Conservation (phyloP, 208 protist genomes). For the Acanthamoeba divionensis region DNA sequence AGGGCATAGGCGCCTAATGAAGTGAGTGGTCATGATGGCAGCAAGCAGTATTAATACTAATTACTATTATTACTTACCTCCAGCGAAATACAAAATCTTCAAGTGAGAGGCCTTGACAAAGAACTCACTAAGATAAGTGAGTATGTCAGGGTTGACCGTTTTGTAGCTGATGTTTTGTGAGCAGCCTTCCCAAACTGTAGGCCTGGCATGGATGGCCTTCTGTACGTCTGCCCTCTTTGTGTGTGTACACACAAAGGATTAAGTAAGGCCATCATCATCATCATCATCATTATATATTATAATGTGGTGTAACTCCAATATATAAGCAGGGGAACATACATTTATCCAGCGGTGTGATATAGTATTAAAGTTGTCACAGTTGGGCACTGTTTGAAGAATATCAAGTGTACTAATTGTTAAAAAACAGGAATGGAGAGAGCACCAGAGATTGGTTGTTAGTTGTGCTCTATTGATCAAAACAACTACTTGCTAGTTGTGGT, state of each 20-base stretch:
- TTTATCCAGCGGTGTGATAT: slow-evolving; percentile 12
- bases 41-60: no score
- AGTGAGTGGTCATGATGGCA: background rate
- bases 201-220: slow-evolving; percentile 71
- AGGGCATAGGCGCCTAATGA: background rate
- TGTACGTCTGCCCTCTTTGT: slow-evolving; percentile 62
- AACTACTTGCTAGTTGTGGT: background rate
- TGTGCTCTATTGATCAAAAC: no score
- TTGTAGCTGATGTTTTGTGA: slow-evolving; percentile 36
- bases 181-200: no score
- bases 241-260: background rate
- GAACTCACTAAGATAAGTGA: background rate
- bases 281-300: no score
- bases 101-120: background rate
- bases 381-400: background rate
- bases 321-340: background rate
- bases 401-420: background rate
- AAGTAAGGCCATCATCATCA: background rate
- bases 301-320: background rate
- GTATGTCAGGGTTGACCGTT: background rate
- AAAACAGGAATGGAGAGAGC: no score
- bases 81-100: slow-evolving; percentile 14
- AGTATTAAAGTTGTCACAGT: background rate
- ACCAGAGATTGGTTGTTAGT: no score
- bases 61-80: no score